These are phyloP conservation scores for Artemisia annua DNA, from an alignment of 129 eudicot genomes.

Conservation along the genomic window DNA sequence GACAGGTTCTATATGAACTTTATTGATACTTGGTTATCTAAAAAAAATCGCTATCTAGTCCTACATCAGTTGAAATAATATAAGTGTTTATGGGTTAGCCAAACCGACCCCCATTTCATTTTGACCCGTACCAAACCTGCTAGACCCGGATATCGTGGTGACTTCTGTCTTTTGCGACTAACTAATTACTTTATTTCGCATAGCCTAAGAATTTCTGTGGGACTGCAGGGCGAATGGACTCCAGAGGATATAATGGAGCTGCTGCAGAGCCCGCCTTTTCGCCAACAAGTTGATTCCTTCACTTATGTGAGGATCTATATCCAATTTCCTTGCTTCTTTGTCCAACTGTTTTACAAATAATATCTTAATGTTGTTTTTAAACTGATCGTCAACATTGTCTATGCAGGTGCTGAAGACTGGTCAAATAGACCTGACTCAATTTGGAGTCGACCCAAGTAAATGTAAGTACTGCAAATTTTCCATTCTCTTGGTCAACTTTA, in stretches of 20 bases:
- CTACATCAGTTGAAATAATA: no score
- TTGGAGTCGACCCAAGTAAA: slow-evolving; percentile 97
- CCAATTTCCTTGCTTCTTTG: not conserved
- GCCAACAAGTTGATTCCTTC: slow-evolving; percentile 97
- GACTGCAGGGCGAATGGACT: slow-evolving; percentile 76
- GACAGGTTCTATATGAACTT: no score
- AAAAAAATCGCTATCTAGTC: no score
- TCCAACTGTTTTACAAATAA: not conserved
- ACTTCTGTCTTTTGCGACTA: not conserved
- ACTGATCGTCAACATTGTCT: not conserved
- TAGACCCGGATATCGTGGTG: no score
- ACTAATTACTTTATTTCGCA: not conserved
- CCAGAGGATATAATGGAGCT: slow-evolving; percentile 76
- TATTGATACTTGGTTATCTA: no score
- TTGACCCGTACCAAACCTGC: no score
- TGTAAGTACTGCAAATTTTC: slow-evolving; percentile 49
- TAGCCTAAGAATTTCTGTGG: slow-evolving; percentile 22
- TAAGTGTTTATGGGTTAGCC: no score
- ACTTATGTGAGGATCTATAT: slow-evolving; percentile 60
- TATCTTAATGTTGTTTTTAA: slow-evolving; percentile 8
- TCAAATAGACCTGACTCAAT: slow-evolving; percentile 93
- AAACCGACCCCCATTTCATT: no score
- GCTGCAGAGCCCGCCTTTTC: slow-evolving; percentile 94
- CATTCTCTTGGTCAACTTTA: not conserved
- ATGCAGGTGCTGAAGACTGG: slow-evolving; percentile 94